A percentile compares a stretch with the other conserved stretches of the same genome.
phyloP scores from a whole-genome alignment of 2,329 filamentous ascomycete genomes.

The Paraconiothyrium brasiliense region DNA sequence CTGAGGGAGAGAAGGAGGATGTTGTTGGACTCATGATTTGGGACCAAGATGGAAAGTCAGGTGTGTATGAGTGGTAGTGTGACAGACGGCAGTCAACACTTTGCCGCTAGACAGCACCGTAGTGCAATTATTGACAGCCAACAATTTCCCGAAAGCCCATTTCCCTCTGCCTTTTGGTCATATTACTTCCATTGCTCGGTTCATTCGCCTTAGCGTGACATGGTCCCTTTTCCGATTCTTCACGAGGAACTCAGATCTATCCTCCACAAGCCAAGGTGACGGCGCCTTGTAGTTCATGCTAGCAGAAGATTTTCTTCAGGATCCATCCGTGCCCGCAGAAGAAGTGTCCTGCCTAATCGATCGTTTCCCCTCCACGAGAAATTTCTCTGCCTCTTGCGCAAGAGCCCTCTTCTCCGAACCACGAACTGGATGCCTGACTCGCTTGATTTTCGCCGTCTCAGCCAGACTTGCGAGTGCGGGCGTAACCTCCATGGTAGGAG shows the following conservation, averaged over 20 bases:
- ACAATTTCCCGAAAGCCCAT: not conserved
- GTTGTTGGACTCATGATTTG: conserved; percentile 17
- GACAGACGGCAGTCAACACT: not conserved
- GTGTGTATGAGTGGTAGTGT: conserved; percentile 11
- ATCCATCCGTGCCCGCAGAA: no score
- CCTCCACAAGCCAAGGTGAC: not conserved
- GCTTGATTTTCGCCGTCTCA: not conserved
- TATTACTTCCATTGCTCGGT: no score
- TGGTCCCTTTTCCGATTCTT: not conserved
- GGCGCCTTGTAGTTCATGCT: not conserved
- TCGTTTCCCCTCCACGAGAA: not conserved
- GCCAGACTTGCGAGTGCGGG: not conserved
- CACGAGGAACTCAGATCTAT: not conserved
- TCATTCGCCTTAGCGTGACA: not conserved
- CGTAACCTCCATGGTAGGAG: not conserved
- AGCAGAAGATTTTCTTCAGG: not conserved
- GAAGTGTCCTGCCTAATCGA: not conserved
- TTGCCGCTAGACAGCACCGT: not conserved
- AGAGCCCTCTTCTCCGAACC: not conserved
- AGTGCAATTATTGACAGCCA: not conserved
- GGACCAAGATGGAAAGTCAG: conserved; percentile 19
- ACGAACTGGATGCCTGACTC: not conserved
- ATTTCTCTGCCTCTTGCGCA: not conserved
- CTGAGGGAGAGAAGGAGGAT: conserved; percentile 25
- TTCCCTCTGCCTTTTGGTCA: no score